Percentiles rank a stretch among this genome's conserved stretches.
Conservation (phyloP, 2,329 filamentous ascomycete species). For the Pezicula carpinea region DNA sequence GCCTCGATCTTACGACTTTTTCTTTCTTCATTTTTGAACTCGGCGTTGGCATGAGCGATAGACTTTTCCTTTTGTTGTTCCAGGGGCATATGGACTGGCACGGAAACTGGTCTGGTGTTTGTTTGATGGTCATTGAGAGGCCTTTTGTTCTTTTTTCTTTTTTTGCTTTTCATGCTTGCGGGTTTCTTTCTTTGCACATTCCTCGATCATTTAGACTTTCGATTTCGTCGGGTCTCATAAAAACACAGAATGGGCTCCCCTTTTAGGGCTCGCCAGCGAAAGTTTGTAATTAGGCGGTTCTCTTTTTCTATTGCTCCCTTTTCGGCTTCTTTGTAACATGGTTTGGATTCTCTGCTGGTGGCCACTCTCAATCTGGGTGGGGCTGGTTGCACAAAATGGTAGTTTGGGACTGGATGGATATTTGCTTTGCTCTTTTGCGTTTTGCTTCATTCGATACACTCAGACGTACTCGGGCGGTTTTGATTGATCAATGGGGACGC, state of each 20-base stretch:
- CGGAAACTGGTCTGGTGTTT: conserved; percentile 33
- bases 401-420: conserved; percentile 15
- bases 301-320: conserved; percentile 26
- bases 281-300: conserved; percentile 32
- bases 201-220: conserved; percentile 24
- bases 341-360: conserved; percentile 17
- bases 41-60: conserved; percentile 29
- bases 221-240: conserved; percentile 17
- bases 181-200: conserved; percentile 26
- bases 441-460: not conserved
- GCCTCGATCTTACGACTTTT: conserved; percentile 33
- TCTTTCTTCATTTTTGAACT: conserved; percentile 16
- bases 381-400: conserved; percentile 27
- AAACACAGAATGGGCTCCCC: conserved; percentile 23
- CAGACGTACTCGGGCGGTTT: not conserved
- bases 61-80: conserved; percentile 27
- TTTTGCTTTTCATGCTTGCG: conserved; percentile 23
- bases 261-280: conserved; percentile 24
- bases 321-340: conserved; percentile 32
- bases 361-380: conserved; percentile 16
- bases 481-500: not conserved
- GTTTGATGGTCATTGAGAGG: conserved; percentile 22
- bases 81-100: conserved; percentile 29
- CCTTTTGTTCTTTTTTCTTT: conserved; percentile 25
- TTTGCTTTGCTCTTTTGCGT: conserved; percentile 12